phyloP scores from a whole-genome alignment of 345 rosid species.

The Erucastrum elatum region DNA sequence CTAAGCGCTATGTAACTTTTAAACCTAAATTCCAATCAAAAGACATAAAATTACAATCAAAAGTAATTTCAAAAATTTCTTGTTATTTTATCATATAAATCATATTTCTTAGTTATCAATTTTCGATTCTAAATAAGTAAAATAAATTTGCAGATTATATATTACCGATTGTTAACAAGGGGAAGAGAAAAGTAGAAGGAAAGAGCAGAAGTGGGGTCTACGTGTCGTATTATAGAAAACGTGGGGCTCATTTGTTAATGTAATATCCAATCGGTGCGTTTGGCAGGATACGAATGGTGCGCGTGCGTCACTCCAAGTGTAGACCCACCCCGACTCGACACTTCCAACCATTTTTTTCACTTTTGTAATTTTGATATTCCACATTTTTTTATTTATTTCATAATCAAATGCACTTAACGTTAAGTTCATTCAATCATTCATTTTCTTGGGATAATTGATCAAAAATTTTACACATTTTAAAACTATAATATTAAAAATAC shows the following conservation, averaged over 20 bases:
- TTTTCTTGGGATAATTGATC: neutral
- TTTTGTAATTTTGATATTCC: neutral
- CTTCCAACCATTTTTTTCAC: constrained; percentile 4
- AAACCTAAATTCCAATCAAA: too few species aligned
- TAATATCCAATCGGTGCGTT: constrained; percentile 37
- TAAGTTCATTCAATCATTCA: neutral
- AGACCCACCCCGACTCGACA: constrained; percentile 28
- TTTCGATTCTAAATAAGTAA: neutral
- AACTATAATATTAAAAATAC: neutral
- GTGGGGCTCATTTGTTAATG: constrained; percentile 25
- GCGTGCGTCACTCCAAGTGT: constrained; percentile 36
- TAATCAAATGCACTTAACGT: neutral
- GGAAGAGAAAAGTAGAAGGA: neutral
- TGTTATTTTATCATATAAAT: neutral
- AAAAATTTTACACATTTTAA: neutral
- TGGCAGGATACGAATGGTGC: constrained; percentile 38
- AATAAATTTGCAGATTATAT: neutral
- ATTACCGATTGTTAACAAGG: neutral
- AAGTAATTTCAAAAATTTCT: neutral
- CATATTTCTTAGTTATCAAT: neutral
- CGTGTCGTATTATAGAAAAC: neutral
- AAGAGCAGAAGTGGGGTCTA: constrained; percentile 1
- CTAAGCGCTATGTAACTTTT: neutral
- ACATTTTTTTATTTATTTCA: neutral
- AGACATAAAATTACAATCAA: neutral